A percentile compares a stretch with the other conserved stretches of the same genome.
Conservation (phyloP, 371 early-diverging fungal genomes). For the Apophysomyces variabilis region DNA sequence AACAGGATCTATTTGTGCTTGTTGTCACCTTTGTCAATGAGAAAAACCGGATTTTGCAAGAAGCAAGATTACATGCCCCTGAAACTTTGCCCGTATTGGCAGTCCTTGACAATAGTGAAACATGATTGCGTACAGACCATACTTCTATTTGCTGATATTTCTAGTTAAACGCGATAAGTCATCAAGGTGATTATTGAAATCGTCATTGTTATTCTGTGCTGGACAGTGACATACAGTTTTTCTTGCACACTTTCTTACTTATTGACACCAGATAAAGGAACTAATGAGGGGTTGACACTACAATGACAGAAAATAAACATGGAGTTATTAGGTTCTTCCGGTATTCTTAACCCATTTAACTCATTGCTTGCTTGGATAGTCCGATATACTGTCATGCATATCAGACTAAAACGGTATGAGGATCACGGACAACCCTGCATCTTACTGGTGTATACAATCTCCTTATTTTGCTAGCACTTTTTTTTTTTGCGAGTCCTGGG, state of each 20-base stretch:
- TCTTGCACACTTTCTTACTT: neutral
- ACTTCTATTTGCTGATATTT: no score
- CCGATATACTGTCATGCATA: neutral
- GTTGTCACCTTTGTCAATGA: slow-evolving; percentile 4
- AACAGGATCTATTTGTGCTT: slow-evolving; percentile 3
- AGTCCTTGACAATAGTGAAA: neutral
- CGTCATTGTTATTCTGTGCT: no score
- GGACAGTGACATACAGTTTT: neutral
- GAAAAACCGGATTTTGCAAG: slow-evolving; percentile 10
- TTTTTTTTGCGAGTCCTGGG: neutral
- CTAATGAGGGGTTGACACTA: neutral
- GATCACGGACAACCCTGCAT: slow-evolving; percentile 2
- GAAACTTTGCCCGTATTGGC: neutral
- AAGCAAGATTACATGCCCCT: slow-evolving; percentile 3
- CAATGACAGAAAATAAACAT: slow-evolving; percentile 2
- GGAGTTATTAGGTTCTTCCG: neutral
- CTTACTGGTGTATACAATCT: slow-evolving; percentile 1
- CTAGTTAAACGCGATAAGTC: no score
- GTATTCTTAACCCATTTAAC: neutral
- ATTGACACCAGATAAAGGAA: neutral
- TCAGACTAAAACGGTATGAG: slow-evolving; percentile 8
- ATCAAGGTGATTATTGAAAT: no score
- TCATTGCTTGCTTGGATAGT: neutral
- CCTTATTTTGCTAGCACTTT: neutral
- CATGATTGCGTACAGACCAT: neutral